phyloP scores from a whole-genome alignment of 139 green algal genomes.

The Spirogloea muscicola region DNA sequence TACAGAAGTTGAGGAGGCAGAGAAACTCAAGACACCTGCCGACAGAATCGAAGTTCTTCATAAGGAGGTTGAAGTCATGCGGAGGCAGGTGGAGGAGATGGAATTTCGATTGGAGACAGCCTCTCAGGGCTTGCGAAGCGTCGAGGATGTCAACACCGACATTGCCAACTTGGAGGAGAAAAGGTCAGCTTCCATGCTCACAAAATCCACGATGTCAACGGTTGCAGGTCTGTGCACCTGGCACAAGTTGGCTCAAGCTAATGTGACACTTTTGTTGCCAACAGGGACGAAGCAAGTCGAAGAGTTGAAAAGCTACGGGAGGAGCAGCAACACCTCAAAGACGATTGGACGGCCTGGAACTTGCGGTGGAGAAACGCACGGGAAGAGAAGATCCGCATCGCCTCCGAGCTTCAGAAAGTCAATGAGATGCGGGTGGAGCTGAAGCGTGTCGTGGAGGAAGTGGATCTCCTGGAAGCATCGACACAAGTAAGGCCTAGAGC shows the following conservation, averaged over 20 bases:
- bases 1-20: constrained; percentile 2
- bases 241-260: too few relatives aligned
- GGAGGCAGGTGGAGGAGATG: constrained; percentile 12
- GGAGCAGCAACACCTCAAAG: constrained; percentile 27
- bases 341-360: neutral
- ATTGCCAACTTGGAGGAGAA: constrained; percentile 26
- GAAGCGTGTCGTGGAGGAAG: too few relatives aligned
- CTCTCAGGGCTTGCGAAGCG: constrained; percentile 12
- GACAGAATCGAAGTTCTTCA: constrained; percentile 17
- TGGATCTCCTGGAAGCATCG: too few relatives aligned
- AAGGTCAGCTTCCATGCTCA: constrained; percentile 34
- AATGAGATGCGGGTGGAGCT: too few relatives aligned
- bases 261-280: neutral
- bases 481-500: too few relatives aligned
- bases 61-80: constrained; percentile 34
- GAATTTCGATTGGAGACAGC: constrained; percentile 31
- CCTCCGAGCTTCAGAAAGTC: neutral
- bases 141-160: constrained; percentile 35
- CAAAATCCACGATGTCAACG: too few relatives aligned
- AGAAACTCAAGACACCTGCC: neutral
- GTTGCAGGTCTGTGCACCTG: too few relatives aligned
- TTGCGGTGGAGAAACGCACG: constrained; percentile 13
- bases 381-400: neutral
- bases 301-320: constrained; percentile 27
- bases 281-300: neutral